Conservation (phyloP, 805 yeast genomes). For the Huiozyma naganishii region DNA sequence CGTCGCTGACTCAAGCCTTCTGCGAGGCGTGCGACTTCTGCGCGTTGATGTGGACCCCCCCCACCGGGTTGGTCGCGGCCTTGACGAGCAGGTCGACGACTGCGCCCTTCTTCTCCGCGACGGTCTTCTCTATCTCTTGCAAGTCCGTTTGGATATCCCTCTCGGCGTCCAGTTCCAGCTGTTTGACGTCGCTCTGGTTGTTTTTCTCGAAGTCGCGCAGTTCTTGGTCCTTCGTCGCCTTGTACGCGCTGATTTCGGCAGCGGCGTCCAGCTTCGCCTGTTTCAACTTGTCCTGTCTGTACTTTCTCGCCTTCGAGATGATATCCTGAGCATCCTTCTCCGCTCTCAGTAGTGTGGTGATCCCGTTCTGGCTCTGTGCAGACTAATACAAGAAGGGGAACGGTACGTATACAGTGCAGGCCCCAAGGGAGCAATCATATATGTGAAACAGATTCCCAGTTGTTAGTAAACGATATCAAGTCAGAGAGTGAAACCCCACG, state of each 20-base stretch:
- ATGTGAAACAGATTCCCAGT: too few species aligned
- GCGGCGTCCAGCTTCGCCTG: slow-evolving; percentile 93
- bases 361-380: slow-evolving; percentile 21
- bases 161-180: slow-evolving; percentile 62
- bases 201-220: slow-evolving; percentile 60
- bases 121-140: slow-evolving; percentile 53
- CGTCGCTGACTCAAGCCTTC: too few species aligned
- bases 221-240: slow-evolving; percentile 72
- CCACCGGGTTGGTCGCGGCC: slow-evolving; percentile 69
- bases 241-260: slow-evolving; percentile 77
- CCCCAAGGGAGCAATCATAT: too few species aligned
- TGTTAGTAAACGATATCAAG: too few species aligned
- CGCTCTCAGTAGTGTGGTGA: slow-evolving; percentile 43
- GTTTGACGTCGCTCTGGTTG: slow-evolving; percentile 48
- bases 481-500: too few species aligned
- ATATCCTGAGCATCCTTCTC: slow-evolving; percentile 97
- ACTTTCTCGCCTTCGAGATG: slow-evolving; percentile 85
- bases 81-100: slow-evolving; percentile 72
- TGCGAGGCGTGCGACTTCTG: background rate
- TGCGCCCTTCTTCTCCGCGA: slow-evolving; percentile 46
- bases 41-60: slow-evolving; percentile 78
- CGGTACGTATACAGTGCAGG: background rate
- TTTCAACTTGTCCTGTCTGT: slow-evolving; percentile 68
- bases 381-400: slow-evolving; percentile 10
- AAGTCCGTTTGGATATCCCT: slow-evolving; percentile 61